These are phyloP conservation scores for Eutrema yunnanense DNA, from an alignment of 345 rosid species.

Conservation along the genomic window DNA sequence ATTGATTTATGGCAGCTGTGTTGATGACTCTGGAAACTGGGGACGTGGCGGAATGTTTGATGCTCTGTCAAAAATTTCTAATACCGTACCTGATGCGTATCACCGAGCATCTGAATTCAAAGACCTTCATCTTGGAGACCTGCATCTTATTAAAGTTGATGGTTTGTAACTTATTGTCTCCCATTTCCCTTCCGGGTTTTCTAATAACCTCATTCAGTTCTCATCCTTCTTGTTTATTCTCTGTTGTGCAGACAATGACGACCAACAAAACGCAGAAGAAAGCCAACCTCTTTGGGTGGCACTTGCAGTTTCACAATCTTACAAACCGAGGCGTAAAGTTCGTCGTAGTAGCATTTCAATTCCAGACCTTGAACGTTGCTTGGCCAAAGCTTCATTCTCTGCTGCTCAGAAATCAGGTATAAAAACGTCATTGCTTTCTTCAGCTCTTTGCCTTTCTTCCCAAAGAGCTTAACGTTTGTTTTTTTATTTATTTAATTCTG, in stretches of 20 bases:
- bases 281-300: slow-evolving; percentile 53
- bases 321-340: slow-evolving; percentile 61
- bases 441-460: not conserved
- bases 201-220: not conserved
- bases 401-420: slow-evolving; percentile 70
- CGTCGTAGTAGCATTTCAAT: slow-evolving; percentile 64
- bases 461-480: not conserved
- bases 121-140: slow-evolving; percentile 85
- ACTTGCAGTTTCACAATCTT: slow-evolving; percentile 75
- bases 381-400: slow-evolving; percentile 58
- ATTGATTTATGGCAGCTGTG: slow-evolving; percentile 46
- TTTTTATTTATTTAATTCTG: not conserved
- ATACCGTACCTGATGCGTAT: slow-evolving; percentile 49
- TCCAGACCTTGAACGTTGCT: slow-evolving; percentile 68
- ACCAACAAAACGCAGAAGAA: slow-evolving; percentile 27
- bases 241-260: slow-evolving; percentile 35
- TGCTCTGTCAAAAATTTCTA: slow-evolving; percentile 56
- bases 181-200: not conserved
- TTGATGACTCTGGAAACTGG: slow-evolving; percentile 89
- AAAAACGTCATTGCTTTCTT: not conserved
- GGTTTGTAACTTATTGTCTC: slow-evolving; percentile 31
- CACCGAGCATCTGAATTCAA: slow-evolving; percentile 52
- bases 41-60: slow-evolving; percentile 88
- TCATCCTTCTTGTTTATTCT: not conserved
- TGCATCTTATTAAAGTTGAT: slow-evolving; percentile 60